Conservation (phyloP, 345 rosid genomes). For the Odontarrhena argentea region DNA sequence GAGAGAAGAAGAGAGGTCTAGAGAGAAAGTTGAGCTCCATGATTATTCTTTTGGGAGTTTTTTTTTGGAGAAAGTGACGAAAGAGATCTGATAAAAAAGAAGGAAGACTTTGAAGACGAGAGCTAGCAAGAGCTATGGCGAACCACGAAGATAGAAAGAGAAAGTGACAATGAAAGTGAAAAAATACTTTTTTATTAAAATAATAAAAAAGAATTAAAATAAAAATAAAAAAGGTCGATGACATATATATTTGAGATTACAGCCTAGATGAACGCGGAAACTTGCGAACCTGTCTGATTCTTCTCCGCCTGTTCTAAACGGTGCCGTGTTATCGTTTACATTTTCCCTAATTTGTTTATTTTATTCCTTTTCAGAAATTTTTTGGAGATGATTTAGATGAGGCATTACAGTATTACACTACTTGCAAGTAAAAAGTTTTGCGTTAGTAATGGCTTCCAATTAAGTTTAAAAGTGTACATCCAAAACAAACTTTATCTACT, state of each 20-base stretch:
- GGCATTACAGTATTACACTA: no score
- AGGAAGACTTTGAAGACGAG: conserved; percentile 15
- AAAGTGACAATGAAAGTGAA: not conserved
- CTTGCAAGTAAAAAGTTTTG: no score
- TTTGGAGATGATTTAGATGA: not conserved
- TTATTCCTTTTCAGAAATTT: not conserved
- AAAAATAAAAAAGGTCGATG: not conserved
- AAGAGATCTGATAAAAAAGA: conserved; percentile 36
- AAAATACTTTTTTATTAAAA: no score
- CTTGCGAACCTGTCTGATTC: conserved; percentile 27
- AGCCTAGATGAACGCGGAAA: conserved; percentile 31
- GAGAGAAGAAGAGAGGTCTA: conserved; percentile 37
- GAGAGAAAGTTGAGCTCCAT: conserved; percentile 38
- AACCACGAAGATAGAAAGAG: conserved; percentile 19
- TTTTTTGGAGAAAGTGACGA: not conserved
- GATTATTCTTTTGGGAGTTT: no score
- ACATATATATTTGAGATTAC: conserved; percentile 22
- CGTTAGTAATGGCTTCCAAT: no score
- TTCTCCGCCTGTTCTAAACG: not conserved
- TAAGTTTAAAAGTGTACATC: no score
- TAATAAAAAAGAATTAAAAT: not conserved
- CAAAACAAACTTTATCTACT: no score
- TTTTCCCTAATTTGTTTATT: not conserved
- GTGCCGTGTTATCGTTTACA: not conserved
- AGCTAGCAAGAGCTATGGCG: conserved; percentile 23